Base-by-base conservation (phyloP, 176 grass and related monocot species). In the Oryza officinalis region DNA sequence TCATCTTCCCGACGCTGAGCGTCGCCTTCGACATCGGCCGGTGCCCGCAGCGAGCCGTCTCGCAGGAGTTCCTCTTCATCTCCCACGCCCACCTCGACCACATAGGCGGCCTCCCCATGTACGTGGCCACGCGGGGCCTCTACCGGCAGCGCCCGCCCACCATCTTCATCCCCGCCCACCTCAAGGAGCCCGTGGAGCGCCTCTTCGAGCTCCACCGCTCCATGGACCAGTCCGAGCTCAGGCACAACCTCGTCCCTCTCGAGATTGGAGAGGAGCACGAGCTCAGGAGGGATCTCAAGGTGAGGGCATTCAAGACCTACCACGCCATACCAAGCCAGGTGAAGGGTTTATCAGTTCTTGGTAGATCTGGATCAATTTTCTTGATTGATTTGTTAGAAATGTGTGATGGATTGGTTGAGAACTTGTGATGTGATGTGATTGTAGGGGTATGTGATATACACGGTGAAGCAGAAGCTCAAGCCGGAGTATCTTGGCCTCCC, bases 1-100 rank as follows among this genome's bases (percentile, higher is more conserved):
- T 98, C 64, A 98, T 98, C 64, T 95, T 98, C 75, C 96, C 96
- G 6, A 90, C 96, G n/a, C 84, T 95, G 33, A 98, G 90, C 74
- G 27, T 87, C 61, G 96, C 96, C 61, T 98, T 98, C 89, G 96
- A 98, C 86, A 98, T 98, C 32, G 96, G 96, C 7, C 86, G 96
- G 72, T 98, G 96, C 80, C 96, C 96, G 9, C 93, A 98, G 80
- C 87, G 93, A 49, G 89, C 96, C 63, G 83, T 95, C 71, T 74
- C 91, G 18, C 96, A 98, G 86, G 96, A 98, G 18, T 98, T 98
- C 79, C 89, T 98, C 23, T 95, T 98, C 89, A 84, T 98, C 88
- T 95, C 91, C 71, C 96, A 98, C 82, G 96, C 91, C 37, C 96
- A 98, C 85, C 90, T 98, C 54, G 96, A 98, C 79, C 96, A 98